A percentile compares a stretch with the other conserved stretches of the same genome.
phyloP scores from a whole-genome alignment of 805 yeast species.

The Tetrapisispora namnaoensis region DNA sequence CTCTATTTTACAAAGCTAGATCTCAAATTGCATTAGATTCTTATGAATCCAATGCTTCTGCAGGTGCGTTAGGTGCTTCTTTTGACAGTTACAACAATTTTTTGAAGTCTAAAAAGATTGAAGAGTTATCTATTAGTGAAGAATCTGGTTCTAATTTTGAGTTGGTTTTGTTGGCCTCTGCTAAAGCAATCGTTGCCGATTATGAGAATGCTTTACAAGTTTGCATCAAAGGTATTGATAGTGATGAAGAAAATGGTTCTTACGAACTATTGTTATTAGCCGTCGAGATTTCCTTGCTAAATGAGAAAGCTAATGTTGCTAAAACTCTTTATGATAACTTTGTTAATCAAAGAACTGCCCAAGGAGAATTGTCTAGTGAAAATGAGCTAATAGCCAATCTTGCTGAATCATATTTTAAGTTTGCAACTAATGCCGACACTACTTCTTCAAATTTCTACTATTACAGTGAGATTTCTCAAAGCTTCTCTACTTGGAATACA shows the following conservation, averaged over 20 bases:
- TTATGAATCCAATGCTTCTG: constrained; percentile 12
- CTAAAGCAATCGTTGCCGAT: constrained; percentile 21
- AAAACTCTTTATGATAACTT: constrained; percentile 39
- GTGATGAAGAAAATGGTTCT: constrained; percentile 31
- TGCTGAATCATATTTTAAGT: constrained; percentile 63
- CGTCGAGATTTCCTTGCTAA: constrained; percentile 32
- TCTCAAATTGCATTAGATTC: constrained; percentile 26
- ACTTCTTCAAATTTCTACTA: constrained; percentile 43
- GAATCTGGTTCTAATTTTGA: constrained; percentile 13
- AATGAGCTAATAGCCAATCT: constrained; percentile 73
- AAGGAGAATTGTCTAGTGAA: constrained; percentile 36
- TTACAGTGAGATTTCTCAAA: constrained; percentile 67
- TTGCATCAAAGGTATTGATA: constrained; percentile 34
- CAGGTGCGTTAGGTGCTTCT: constrained; percentile 19
- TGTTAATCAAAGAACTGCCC: constrained; percentile 28
- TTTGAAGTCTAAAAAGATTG: constrained; percentile 13
- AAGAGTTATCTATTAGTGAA: constrained; percentile 6
- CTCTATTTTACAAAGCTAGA: constrained; percentile 29
- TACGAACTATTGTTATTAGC: constrained; percentile 35
- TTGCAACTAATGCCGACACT: constrained; percentile 33
- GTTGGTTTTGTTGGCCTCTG: constrained; percentile 21
- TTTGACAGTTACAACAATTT: constrained; percentile 23
- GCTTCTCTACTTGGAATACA: constrained; percentile 40
- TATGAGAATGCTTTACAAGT: constrained; percentile 31
- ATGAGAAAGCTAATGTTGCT: constrained; percentile 35